Evolutionary conservation across 2,329 filamentous ascomycete genomes (phyloP).

Genomic region (Biscogniauxia sp.): DNA sequence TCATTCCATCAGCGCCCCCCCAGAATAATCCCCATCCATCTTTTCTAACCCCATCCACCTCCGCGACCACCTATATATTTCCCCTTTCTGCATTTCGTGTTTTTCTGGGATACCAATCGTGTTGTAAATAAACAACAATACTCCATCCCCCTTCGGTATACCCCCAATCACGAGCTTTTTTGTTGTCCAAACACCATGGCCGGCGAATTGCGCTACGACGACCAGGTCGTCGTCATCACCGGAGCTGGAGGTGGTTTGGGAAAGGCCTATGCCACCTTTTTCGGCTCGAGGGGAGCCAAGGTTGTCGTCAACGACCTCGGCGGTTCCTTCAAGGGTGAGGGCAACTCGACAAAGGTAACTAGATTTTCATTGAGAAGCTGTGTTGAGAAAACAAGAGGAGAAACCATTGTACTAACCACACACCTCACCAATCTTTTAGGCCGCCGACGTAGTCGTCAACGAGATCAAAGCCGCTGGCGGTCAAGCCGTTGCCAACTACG

Average conservation of each 20-base stretch:
- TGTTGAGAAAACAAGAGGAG: background rate
- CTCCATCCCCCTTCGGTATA: background rate
- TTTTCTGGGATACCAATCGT: constrained; percentile 11
- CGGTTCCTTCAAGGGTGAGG: constrained; percentile 89
- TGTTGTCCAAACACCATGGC: constrained; percentile 25
- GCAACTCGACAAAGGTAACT: constrained; percentile 75
- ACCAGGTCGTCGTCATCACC: constrained; percentile 85
- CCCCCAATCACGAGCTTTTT: constrained; percentile 1
- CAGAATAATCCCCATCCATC: constrained; percentile 1
- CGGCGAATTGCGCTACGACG: constrained; percentile 67
- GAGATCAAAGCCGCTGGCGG: constrained; percentile 85
- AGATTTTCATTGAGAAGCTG: background rate
- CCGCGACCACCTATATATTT: constrained; percentile 1
- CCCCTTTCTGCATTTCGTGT: constrained; percentile 4
- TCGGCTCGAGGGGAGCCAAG: constrained; percentile 85
- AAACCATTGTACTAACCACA: constrained; percentile 22
- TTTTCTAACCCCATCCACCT: background rate
- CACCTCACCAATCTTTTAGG: constrained; percentile 43
- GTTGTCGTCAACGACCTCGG: constrained; percentile 97
- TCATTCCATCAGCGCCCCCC: background rate
- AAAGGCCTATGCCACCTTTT: constrained; percentile 83
- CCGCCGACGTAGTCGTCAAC: constrained; percentile 78
- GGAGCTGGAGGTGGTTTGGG: constrained; percentile 81
- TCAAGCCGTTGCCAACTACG: constrained; percentile 97
- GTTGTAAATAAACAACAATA: constrained; percentile 1